These are phyloP conservation scores for Lepiota subincarnata DNA, from an alignment of 768 basidiomycete genomes.

Conservation along the genomic window DNA sequence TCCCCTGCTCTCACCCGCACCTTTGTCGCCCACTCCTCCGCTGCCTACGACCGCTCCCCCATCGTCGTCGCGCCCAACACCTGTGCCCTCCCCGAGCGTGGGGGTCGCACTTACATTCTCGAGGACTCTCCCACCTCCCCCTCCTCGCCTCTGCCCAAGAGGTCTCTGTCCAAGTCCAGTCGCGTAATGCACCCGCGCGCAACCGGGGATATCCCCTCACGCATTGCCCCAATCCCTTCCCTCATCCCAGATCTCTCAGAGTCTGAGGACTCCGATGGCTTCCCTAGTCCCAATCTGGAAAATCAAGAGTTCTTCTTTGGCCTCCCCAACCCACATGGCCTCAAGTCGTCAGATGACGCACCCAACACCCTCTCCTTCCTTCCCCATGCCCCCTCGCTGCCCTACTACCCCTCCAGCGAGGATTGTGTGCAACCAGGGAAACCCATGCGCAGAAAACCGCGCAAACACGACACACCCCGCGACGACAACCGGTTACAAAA, in stretches of 20 bases:
- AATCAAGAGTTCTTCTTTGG: constrained; percentile 17
- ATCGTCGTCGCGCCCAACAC: constrained; percentile 69
- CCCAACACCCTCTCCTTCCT: constrained; percentile 31
- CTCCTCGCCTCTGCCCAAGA: constrained; percentile 33
- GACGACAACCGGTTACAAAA: constrained; percentile 38
- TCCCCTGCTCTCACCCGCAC: constrained; percentile 48
- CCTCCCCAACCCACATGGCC: constrained; percentile 8
- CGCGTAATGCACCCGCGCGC: constrained; percentile 7
- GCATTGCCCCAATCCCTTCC: constrained; percentile 32
- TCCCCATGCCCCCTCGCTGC: constrained; percentile 30
- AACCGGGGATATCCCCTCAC: constrained; percentile 13
- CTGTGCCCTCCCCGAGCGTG: constrained; percentile 76
- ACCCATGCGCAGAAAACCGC: constrained; percentile 22
- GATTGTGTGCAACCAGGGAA: constrained; percentile 15
- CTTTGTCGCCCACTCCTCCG: constrained; percentile 49
- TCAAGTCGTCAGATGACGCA: constrained; percentile 8
- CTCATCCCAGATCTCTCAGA: constrained; percentile 62
- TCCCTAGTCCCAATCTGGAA: constrained; percentile 31
- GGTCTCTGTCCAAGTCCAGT: constrained; percentile 12
- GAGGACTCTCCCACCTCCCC: constrained; percentile 37
- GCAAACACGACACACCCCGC: constrained; percentile 31
- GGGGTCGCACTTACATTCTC: constrained; percentile 63
- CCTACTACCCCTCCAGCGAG: constrained; percentile 14
- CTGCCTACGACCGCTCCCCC: constrained; percentile 76
- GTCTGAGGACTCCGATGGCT: constrained; percentile 62